Conservation (phyloP, 306 rosid genomes). For the Glycine tomentella region DNA sequence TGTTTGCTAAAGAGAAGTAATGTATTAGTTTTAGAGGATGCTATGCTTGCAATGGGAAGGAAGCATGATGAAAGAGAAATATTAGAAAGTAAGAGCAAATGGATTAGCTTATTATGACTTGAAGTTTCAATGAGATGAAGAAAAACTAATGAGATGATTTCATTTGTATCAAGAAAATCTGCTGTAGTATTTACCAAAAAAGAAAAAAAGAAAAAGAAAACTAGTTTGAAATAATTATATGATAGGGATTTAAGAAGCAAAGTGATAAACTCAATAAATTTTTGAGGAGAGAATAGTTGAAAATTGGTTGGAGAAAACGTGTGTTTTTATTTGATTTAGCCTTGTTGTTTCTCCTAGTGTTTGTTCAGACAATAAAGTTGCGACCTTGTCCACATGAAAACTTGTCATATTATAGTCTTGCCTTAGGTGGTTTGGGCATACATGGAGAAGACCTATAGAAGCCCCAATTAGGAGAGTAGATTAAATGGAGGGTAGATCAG, state of each 20-base stretch:
- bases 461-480: too few relatives aligned
- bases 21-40: background rate
- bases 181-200: background rate
- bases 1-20: conserved; percentile 15
- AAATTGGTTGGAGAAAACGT: background rate
- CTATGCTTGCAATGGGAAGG: background rate
- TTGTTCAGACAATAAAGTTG: background rate
- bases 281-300: background rate
- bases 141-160: background rate
- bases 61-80: background rate
- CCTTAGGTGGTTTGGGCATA: too few relatives aligned
- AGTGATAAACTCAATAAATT: background rate
- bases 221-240: background rate
- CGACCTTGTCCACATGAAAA: background rate
- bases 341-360: background rate
- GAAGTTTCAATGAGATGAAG: background rate
- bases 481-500: too few relatives aligned
- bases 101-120: background rate
- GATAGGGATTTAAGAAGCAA: background rate
- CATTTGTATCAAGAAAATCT: conserved; percentile 1
- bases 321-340: background rate
- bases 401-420: background rate
- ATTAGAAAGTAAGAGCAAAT: background rate
- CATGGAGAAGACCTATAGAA: too few relatives aligned
- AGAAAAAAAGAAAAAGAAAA: background rate